Evolutionary conservation across 1,284 basidiomycete species (phyloP), one percentile per base, ranked within the genome.

Genomic region (Hypsizygus ulmarius): DNA sequence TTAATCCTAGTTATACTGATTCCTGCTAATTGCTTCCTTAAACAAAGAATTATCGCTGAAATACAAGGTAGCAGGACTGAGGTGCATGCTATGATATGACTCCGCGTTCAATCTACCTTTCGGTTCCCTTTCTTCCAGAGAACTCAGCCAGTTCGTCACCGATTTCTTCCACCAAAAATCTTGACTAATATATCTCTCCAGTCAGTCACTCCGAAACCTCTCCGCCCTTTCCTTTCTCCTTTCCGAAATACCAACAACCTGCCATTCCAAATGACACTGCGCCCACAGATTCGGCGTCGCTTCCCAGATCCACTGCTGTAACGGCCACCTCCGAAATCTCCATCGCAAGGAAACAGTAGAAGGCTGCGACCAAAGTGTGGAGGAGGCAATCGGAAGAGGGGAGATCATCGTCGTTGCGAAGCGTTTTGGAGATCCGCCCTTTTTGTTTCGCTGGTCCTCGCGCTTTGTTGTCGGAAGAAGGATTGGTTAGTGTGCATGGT

Each of bases 281-380:
- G 0, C 68, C 73, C 3, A 73, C 66, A 5, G 72, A 73, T 53
- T 73, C 72, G 2, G 72, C 68, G 51, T 74, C 71, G 47, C 59
- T 50, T 2, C 72, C 70, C 46, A 74, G 56, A 54, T 75, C 73
- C n/a, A 69, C 68, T 1, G 66, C 68, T 55, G 71, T 61, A 3
- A 71, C 72, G 3, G 72, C 73, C 10, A 65, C 64, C 43, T 73
- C 72, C 39, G 73, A 74, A 2, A 56, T 69, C 21, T 59, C 55
- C n/a, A 72, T 72, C 3, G 66, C 63, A 16, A 74, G 64, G 54
- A 74, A 74, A 38, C 70, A 71, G 48, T 73, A 74, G 2, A 74
- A 58, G 3, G 69, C 72, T 1, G 72, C 67, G 3, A 68, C 58
- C 10, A 71, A 50, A 0, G 68, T 69, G 48, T 74, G 59, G 1